These are phyloP conservation scores for Kodamaea sp. DNA, from an alignment of 1,139 yeast genomes.

Conservation along the genomic window DNA sequence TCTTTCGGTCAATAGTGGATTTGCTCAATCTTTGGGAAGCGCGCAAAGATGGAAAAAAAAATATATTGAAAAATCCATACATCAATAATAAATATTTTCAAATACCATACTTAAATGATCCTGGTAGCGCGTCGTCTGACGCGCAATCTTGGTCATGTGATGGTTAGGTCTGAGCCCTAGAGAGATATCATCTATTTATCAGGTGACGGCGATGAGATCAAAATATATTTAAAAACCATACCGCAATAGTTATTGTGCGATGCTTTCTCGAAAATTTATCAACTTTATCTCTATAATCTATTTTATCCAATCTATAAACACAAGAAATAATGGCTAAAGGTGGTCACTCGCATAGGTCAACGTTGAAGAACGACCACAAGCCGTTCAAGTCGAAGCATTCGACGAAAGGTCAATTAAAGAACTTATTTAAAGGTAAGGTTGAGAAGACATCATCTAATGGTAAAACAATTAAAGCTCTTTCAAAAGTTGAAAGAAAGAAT, in stretches of 20 bases:
- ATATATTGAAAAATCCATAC: constrained; percentile 1
- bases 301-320: background rate
- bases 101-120: background rate
- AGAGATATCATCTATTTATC: background rate
- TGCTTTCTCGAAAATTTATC: too few species aligned
- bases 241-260: too few species aligned
- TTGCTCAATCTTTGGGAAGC: background rate
- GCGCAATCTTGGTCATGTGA: background rate
- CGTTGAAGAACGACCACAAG: constrained; percentile 81
- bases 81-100: constrained; percentile 1
- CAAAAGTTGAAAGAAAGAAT: constrained; percentile 77
- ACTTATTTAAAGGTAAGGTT: constrained; percentile 79
- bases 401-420: constrained; percentile 83
- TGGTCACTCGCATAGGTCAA: constrained; percentile 77
- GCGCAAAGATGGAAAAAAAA: too few species aligned
- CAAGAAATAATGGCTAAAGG: constrained; percentile 48
- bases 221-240: constrained; percentile 5
- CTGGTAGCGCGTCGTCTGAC: constrained; percentile 1
- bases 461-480: constrained; percentile 41
- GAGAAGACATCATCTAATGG: constrained; percentile 51
- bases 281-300: too few species aligned
- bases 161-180: constrained; percentile 3
- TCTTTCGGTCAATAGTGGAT: constrained; percentile 2
- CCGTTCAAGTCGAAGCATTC: constrained; percentile 89
- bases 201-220: constrained; percentile 6